Percentiles rank a stretch among this genome's conserved stretches.
Conservation (phyloP, 345 rosid species). For the Ceriops tagal region DNA sequence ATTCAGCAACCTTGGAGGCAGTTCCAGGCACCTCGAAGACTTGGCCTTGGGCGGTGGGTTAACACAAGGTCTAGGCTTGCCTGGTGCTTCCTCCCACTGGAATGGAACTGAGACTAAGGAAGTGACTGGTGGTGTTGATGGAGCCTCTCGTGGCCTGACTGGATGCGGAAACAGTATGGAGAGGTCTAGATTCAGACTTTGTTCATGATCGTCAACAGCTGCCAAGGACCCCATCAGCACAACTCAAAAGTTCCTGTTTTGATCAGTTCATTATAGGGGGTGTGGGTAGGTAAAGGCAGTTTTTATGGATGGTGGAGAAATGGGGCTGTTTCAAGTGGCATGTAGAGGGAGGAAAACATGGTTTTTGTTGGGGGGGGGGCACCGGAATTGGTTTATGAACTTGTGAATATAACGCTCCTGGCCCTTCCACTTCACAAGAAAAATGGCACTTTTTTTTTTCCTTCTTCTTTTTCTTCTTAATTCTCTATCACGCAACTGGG, state of each 20-base stretch:
- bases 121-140: slow-evolving; percentile 59
- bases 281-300: background rate
- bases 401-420: slow-evolving; percentile 32
- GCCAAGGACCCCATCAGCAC: background rate
- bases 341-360: background rate
- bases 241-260: background rate
- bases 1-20: slow-evolving; percentile 60
- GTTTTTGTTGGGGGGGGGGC: background rate
- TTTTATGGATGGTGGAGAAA: slow-evolving; percentile 2
- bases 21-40: slow-evolving; percentile 41
- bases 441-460: slow-evolving; percentile 4
- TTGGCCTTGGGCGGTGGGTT: slow-evolving; percentile 23
- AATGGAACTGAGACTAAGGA: slow-evolving; percentile 64
- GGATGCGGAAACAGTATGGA: slow-evolving; percentile 48
- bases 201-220: slow-evolving; percentile 15
- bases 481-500: background rate
- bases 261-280: background rate
- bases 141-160: slow-evolving; percentile 30
- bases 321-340: background rate
- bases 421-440: slow-evolving; percentile 48
- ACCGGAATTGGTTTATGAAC: slow-evolving; percentile 13
- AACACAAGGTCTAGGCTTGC: slow-evolving; percentile 56
- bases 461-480: background rate
- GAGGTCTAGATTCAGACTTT: slow-evolving; percentile 41
- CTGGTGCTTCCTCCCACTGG: slow-evolving; percentile 91